Percentiles rank a stretch among this genome's conserved stretches.
Conservation (phyloP, 2,329 filamentous ascomycete species). For the Didymella pinodella region DNA sequence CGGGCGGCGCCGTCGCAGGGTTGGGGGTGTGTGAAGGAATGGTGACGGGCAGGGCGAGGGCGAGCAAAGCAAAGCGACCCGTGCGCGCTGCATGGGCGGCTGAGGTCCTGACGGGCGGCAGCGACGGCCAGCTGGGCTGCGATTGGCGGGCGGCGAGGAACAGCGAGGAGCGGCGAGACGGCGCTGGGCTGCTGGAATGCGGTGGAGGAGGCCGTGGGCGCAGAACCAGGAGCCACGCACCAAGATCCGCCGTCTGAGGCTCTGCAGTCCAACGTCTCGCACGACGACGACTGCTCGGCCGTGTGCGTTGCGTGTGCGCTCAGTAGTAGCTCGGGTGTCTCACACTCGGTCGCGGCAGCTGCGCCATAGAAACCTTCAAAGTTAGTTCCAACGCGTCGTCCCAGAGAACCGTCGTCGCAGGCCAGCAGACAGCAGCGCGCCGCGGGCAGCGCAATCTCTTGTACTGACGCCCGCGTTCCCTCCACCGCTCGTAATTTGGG, state of each 20-base stretch:
- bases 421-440: constrained; percentile 2
- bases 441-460: constrained; percentile 14
- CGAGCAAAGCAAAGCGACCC: constrained; percentile 14
- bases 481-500: constrained; percentile 3
- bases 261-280: neutral
- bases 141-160: neutral
- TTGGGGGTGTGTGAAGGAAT: constrained; percentile 39
- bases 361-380: constrained; percentile 8
- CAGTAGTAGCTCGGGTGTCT: constrained; percentile 17
- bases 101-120: constrained; percentile 8
- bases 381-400: neutral
- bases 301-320: constrained; percentile 1
- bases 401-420: neutral
- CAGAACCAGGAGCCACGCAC: neutral
- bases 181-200: neutral
- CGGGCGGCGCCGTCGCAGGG: constrained; percentile 29
- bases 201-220: neutral
- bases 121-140: neutral
- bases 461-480: constrained; percentile 8
- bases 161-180: neutral
- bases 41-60: constrained; percentile 30
- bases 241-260: too few species aligned
- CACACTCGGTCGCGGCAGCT: constrained; percentile 9
- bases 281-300: neutral
- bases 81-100: constrained; percentile 25